Base-by-base conservation (phyloP, 208 protist species). In the Crithidia mellificae region DNA sequence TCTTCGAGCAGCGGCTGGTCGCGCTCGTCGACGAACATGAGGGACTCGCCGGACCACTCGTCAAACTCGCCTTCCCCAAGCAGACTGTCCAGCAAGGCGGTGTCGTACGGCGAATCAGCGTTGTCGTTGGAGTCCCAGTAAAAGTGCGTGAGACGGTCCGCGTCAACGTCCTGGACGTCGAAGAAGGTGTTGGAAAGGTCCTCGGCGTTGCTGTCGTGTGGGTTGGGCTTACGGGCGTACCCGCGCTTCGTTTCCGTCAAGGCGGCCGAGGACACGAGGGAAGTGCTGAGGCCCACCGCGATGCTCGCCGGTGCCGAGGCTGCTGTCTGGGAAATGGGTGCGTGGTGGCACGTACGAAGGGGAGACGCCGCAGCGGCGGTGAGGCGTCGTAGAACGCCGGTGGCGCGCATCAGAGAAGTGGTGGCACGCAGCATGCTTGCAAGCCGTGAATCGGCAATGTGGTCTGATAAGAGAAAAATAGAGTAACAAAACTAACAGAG, bases 101-200 rank as follows among this genome's bases (percentile, higher is more conserved):
- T 43, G 17, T 73, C 68, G 61, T 87, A 90, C 17, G 82, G 80
- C 3, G 77, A 72, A 63, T 83, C 65, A 9, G 83, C 81, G 25
- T 83, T 68, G n/a, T 79, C 74, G 55, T 73, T 78, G 43, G 75
- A 72, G 50, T 85, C 77, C 87, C 90, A 95, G 65, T 90, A 95
- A 50, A 82, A 84, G 62, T 95, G 87, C 1, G 78, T 90, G 14
- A 95, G 85, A 7, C 83, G 77, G 49, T 85, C 77, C 6, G 81
- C 80, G 41, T 92, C 78, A 38, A 95, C 77, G 54, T 95, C 90
- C 25, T 93, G 85, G 8, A 91, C 43, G 29, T 95, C 90, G 67
- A 95, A 95, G n/a, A 70, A 76, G 20, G 62, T 65, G 63, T 69
- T 69, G n/a, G 63, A 63, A n/a, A 59, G 30, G 22, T 76, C 70